Evolutionary conservation across 2,329 filamentous ascomycete species (phyloP).

Genomic region (Bipolaris victoriae): DNA sequence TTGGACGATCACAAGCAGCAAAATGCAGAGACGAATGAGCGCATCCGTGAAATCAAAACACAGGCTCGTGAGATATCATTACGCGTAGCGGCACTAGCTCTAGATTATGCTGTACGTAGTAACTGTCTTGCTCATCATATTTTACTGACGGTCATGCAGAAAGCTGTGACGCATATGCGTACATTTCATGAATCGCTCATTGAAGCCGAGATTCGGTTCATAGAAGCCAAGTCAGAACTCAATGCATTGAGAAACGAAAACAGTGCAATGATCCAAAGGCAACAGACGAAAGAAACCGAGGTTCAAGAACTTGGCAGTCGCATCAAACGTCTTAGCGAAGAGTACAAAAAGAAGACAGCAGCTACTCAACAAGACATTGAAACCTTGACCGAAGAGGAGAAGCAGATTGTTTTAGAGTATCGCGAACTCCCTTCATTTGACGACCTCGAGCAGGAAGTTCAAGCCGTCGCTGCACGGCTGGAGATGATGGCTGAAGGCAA

Average conservation of each 20-base stretch:
- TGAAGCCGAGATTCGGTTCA: conserved; percentile 70
- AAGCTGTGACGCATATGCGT: conserved; percentile 67
- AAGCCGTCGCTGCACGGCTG: conserved; percentile 74
- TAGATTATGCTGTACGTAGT: conserved; percentile 57
- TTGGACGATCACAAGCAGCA: conserved; percentile 50
- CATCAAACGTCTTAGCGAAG: conserved; percentile 13
- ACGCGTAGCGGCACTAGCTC: conserved; percentile 46
- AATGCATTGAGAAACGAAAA: conserved; percentile 72
- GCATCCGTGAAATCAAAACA: conserved; percentile 58
- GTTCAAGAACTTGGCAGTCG: conserved; percentile 27
- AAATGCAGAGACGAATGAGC: conserved; percentile 52
- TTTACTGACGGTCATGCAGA: conserved; percentile 22
- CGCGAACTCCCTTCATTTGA: conserved; percentile 50
- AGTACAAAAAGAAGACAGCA: conserved; percentile 24
- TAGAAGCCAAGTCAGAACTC: conserved; percentile 85
- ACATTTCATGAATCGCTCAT: conserved; percentile 67
- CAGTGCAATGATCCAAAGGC: conserved; percentile 40
- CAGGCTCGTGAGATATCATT: conserved; percentile 49
- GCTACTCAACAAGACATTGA: conserved; percentile 25
- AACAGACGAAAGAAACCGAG: conserved; percentile 30
- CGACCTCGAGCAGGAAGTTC: conserved; percentile 74
- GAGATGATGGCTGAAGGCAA: conserved; percentile 82
- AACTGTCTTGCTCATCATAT: not conserved
- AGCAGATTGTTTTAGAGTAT: conserved; percentile 27
- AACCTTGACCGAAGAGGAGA: conserved; percentile 35